Base-by-base conservation (phyloP, 306 rosid genomes). In the Ochetophila trinervis region DNA sequence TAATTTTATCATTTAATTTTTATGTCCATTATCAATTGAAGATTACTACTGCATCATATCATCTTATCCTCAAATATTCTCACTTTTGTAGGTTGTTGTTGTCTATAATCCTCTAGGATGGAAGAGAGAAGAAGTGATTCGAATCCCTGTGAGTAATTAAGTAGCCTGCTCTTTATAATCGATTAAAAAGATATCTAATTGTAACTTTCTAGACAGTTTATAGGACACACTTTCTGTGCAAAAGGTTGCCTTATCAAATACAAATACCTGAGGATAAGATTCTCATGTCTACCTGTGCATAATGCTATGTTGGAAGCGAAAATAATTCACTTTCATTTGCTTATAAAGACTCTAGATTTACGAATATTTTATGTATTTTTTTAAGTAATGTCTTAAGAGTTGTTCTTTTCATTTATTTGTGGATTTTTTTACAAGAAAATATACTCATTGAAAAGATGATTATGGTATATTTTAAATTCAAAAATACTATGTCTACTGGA, bases 81-180 rank as follows among this genome's bases (percentile, higher is more conserved):
- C 52, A 2, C 4, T 40, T 45, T 55, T 76, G 50, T 56, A 91
- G 97, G 87, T 85, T 20, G 84, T 88, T 67, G 79, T 91, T 1
- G 66, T 83, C 80, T 91, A 88, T 73, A 91, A 88, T 82, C 70
- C 97, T 37, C 77, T 91, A 4, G 97, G 97, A 70, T 87, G 96
- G 96, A 83, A 82, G 76, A 82, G 97, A 84, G 86, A 88, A 72
- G 89, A 91, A 72, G 80, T 87, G 50, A 75, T 91, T 60, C 82
- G 90, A 77, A 85, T 91, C 72, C 97, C 97, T 13, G 97, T 91
- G 79, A 88, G 96, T 72, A 55, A 70, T 70, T 76, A 19, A 36
- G 21, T 53, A 52, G 21, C 65, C 34, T 58, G 5, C 49, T 37
- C 44, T 58, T 70, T 54, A 14, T 52, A 49, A 13, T 4, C 36